Conservation (phyloP, 2,329 filamentous ascomycete species). For the Claviceps sp. region DNA sequence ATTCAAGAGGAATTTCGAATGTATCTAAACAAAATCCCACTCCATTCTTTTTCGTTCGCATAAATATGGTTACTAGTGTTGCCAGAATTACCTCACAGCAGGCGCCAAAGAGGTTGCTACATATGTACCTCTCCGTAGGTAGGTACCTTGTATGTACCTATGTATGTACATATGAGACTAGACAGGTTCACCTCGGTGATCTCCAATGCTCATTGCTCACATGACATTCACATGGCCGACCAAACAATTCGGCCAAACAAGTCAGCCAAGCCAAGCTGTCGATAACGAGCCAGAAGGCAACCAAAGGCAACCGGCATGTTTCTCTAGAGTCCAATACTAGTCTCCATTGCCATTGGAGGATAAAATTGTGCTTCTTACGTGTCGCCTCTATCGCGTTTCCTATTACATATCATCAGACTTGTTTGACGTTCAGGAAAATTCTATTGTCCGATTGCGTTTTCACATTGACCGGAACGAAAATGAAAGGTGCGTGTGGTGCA, state of each 20-base stretch:
- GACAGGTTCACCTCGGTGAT: neutral
- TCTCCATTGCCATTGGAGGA: too few species aligned
- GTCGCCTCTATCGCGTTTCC: neutral
- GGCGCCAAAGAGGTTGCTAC: neutral
- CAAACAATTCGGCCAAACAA: neutral
- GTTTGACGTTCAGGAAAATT: neutral
- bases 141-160: too few species aligned
- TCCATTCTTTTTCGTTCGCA: neutral
- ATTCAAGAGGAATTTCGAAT: too few species aligned
- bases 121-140: too few species aligned
- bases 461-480: constrained; percentile 1
- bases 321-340: neutral
- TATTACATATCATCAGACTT: neutral
- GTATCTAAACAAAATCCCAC: neutral
- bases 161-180: neutral
- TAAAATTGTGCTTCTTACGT: neutral
- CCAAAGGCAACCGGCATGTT: neutral
- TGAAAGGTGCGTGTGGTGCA: constrained; percentile 7
- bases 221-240: neutral
- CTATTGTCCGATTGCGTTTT: neutral
- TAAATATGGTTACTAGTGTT: neutral
- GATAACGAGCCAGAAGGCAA: neutral
- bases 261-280: neutral
- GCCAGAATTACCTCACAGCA: neutral
- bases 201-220: neutral